These are phyloP conservation scores for Quercus variabilis DNA, from an alignment of 306 rosid species.

Conservation along the genomic window DNA sequence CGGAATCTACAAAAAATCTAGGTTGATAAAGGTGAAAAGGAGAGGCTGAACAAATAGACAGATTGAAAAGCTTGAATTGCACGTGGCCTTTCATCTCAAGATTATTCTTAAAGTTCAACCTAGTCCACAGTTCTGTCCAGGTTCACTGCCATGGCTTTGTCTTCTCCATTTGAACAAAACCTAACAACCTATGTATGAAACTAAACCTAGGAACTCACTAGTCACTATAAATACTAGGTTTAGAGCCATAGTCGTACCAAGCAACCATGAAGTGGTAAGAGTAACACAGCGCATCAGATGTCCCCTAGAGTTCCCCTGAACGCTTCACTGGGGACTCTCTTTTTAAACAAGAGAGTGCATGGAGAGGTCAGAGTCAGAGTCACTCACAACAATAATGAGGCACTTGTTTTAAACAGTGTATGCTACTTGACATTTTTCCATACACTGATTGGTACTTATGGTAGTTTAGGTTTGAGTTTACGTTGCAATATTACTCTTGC, in stretches of 20 bases:
- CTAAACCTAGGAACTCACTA: not conserved
- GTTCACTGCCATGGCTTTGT: constrained; percentile 25
- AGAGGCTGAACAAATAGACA: not conserved
- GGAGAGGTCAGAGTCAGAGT: too few species aligned
- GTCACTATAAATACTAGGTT: not conserved
- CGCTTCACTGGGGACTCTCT: constrained; percentile 15
- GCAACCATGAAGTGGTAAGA: not conserved
- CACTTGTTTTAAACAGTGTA: too few species aligned
- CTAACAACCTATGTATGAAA: not conserved
- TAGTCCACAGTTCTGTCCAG: constrained; percentile 36
- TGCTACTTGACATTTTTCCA: too few species aligned
- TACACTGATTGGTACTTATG: too few species aligned
- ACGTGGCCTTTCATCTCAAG: constrained; percentile 14
- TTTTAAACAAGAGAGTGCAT: not conserved
- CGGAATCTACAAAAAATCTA: constrained; percentile 20
- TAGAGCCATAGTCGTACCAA: not conserved
- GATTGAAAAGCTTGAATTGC: constrained; percentile 19
- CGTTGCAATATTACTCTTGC: too few species aligned
- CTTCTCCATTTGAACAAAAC: not conserved
- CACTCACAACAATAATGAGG: too few species aligned
- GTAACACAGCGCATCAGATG: not conserved
- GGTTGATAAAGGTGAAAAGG: constrained; percentile 12
- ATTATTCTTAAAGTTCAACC: not conserved
- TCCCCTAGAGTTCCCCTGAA: constrained; percentile 20
- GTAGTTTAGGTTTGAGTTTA: too few species aligned